phyloP scores from a whole-genome alignment of 164 flowering plant genomes.

The Vitis amurensis region DNA sequence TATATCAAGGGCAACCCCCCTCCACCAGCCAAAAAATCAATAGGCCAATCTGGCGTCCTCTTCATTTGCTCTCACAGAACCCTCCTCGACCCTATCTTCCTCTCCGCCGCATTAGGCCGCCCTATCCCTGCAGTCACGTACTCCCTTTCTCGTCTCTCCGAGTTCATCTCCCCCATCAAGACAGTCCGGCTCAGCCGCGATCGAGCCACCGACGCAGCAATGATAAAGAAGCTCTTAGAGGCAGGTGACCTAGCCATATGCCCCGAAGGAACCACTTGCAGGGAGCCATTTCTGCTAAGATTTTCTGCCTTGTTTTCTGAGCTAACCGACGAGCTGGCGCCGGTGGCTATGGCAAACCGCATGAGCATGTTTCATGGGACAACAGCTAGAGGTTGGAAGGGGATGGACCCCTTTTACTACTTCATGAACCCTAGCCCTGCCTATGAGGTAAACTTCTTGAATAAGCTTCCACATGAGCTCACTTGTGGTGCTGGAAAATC shows the following conservation, averaged over 20 bases:
- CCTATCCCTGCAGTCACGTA: conserved; percentile 20
- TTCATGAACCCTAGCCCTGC: conserved; percentile 23
- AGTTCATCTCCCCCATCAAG: conserved; percentile 13
- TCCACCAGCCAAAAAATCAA: neutral
- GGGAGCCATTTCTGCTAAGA: conserved; percentile 30
- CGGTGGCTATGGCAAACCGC: conserved; percentile 22
- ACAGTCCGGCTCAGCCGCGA: conserved; percentile 11
- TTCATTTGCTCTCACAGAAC: conserved; percentile 28
- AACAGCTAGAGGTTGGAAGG: conserved; percentile 30
- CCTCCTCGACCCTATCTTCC: conserved; percentile 16
- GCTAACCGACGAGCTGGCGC: conserved; percentile 22
- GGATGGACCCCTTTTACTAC: conserved; percentile 20
- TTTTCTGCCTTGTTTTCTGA: conserved; percentile 29
- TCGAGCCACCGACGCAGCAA: conserved; percentile 10
- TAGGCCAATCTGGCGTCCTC: neutral
- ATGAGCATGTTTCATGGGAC: conserved; percentile 31
- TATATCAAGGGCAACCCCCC: conserved; percentile 1
- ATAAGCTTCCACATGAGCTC: conserved; percentile 1
- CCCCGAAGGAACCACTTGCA: conserved; percentile 34
- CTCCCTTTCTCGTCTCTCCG: conserved; percentile 12
- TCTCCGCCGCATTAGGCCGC: conserved; percentile 2
- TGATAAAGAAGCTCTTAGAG: conserved; percentile 12
- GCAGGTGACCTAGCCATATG: conserved; percentile 27
- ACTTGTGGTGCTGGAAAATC: conserved; percentile 29
- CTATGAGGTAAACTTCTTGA: conserved; percentile 5